Conservation (phyloP, 1,139 yeast genomes). For the Geotrichum australiense region DNA sequence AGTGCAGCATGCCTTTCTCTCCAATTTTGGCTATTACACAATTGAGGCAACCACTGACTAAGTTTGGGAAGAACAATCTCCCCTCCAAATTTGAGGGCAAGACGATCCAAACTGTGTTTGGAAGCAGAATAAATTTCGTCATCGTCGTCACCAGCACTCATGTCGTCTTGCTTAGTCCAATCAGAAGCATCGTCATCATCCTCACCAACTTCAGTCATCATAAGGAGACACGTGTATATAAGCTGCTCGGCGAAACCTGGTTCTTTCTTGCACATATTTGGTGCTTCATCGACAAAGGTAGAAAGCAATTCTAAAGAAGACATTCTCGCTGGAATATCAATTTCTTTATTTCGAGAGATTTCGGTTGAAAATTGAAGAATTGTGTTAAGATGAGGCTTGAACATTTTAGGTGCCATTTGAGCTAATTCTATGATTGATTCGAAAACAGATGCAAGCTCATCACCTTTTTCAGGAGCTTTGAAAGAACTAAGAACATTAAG, state of each 20-base stretch:
- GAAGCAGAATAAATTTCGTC: conserved; percentile 89
- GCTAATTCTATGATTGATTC: conserved; percentile 86
- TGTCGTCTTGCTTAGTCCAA: conserved; percentile 79
- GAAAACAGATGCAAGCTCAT: conserved; percentile 77
- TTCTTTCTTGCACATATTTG: conserved; percentile 86
- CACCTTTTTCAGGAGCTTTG: conserved; percentile 68
- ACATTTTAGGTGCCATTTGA: conserved; percentile 90
- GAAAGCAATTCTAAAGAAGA: conserved; percentile 84
- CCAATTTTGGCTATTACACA: conserved; percentile 75
- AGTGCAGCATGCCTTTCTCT: conserved; percentile 94
- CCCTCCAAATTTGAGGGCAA: conserved; percentile 77
- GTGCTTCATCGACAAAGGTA: conserved; percentile 87
- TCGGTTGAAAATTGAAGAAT: conserved; percentile 77
- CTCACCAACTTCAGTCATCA: conserved; percentile 89
- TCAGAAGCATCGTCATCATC: conserved; percentile 77
- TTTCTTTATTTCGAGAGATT: conserved; percentile 71
- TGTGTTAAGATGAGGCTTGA: conserved; percentile 80
- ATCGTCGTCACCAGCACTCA: conserved; percentile 72
- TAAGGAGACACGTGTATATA: conserved; percentile 64
- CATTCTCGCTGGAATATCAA: conserved; percentile 73
- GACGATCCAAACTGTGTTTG: conserved; percentile 86
- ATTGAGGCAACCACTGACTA: conserved; percentile 76
- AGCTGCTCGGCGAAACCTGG: conserved; percentile 64
- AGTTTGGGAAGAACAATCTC: conserved; percentile 76
- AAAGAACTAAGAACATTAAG: conserved; percentile 83